Evolutionary conservation across 352 stramenopile genomes (phyloP).

Genomic region (Globisporangium lucens): DNA sequence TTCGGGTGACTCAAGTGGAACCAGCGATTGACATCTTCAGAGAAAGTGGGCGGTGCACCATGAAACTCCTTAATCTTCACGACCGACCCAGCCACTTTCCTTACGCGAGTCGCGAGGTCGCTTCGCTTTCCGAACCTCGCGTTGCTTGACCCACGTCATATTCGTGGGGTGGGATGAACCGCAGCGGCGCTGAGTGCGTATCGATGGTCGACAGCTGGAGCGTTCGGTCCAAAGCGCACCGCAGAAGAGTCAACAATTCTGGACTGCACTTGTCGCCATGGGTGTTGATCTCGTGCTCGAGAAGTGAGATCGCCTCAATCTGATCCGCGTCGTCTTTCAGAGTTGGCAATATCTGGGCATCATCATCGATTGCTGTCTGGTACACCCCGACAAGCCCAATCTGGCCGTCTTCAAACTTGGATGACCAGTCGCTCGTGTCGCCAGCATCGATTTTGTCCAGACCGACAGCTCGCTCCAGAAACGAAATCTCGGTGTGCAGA

Average conservation of each 20-base stretch:
- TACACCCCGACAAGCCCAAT: background rate
- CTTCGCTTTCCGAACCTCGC: too few species aligned
- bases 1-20: constrained; percentile 4
- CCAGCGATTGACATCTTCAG: background rate
- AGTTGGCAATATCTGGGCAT: background rate
- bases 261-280: constrained; percentile 1
- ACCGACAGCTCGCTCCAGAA: background rate
- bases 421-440: background rate
- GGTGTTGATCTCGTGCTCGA: constrained; percentile 1
- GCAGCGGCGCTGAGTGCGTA: background rate
- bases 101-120: too few species aligned
- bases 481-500: background rate
- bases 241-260: background rate
- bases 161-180: constrained; percentile 9
- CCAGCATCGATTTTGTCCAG: background rate
- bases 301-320: background rate
- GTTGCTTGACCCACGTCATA: background rate
- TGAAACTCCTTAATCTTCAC: background rate
- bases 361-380: background rate
- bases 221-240: background rate
- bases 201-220: background rate
- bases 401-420: background rate
- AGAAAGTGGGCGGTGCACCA: background rate
- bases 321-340: background rate
- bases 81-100: background rate